Base-by-base conservation (phyloP, 202 grass and related monocot species). In the Zizania palustris region DNA sequence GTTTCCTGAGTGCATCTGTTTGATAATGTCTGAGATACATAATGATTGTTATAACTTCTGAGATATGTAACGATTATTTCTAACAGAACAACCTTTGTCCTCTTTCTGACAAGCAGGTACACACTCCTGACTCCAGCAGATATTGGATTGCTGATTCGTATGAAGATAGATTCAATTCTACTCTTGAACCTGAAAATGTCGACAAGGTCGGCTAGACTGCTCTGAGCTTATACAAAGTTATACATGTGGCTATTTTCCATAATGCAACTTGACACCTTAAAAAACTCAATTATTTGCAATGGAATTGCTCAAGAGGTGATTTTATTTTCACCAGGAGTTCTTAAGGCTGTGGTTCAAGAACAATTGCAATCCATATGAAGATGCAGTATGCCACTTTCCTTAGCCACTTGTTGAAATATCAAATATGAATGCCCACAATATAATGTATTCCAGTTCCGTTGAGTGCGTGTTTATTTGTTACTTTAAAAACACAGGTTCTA, bases 321-420 rank as follows among this genome's bases (percentile, higher is more conserved):
- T 78, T 76, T 12, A 78, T 76, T 86, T 33, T 73, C 51, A 5
- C 38, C 78, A 98, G 96, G 96, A 98, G 72, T 98, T 98, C 68
- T 54, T 98, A 37, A 89, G 89, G 72, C 73, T 98, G 71, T 98
- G 96, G 96, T 98, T 98, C 73, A 98, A 90, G 75, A 88, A 89
- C 78, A 94, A 95, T 81, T 98, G 96, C 78, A 99, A 99, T 78
- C 96, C 91, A 57, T 95, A 99, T 74, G 89, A 95, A 93, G 96
- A 95, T 11, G 68, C 43, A 78, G 96, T 92, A 90, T 67, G 40
- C 2, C 3, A 65, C 13, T 83, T 48, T 65, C 35, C 80, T 64
- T 50, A 73, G 28, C 28, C 28, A 28, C 28, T 28, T 28, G 28
- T 28, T 28, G 28, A 28, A 28, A 28, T 28, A 28, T 28, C 28